Evolutionary conservation across 495 filamentous ascomycete species (phyloP).

Genomic region (Bombardia bombarda): DNA sequence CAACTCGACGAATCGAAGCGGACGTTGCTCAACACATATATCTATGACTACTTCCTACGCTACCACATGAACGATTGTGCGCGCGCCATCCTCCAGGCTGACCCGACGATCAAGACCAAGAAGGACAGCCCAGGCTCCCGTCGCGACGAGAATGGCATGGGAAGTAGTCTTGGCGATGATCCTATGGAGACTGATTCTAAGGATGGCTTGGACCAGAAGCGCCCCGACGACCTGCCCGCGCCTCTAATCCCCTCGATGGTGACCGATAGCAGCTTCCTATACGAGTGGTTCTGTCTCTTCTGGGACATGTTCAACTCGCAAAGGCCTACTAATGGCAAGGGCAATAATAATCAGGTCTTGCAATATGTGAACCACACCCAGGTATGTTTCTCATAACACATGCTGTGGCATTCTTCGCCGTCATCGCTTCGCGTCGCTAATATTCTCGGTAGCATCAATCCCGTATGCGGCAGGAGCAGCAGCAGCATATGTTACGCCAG

Average conservation of each 20-base stretch:
- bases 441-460: slow-evolving; percentile 47
- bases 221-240: slow-evolving; percentile 69
- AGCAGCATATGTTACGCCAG: slow-evolving; percentile 61
- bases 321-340: slow-evolving; percentile 56
- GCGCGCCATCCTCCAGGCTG: slow-evolving; percentile 58
- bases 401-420: too few relatives aligned
- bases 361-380: slow-evolving; percentile 75
- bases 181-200: slow-evolving; percentile 76
- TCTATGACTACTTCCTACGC: slow-evolving; percentile 92
- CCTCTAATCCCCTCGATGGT: slow-evolving; percentile 60
- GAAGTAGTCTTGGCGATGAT: slow-evolving; percentile 72
- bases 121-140: slow-evolving; percentile 51
- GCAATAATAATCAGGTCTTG: slow-evolving; percentile 42
- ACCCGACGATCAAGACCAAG: slow-evolving; percentile 46
- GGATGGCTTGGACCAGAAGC: slow-evolving; percentile 63
- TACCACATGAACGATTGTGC: slow-evolving; percentile 76
- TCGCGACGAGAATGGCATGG: slow-evolving; percentile 54
- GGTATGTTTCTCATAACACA: too few relatives aligned
- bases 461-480: slow-evolving; percentile 54
- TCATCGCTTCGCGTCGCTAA: slow-evolving; percentile 9
- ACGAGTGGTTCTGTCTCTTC: slow-evolving; percentile 94
- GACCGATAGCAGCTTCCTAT: slow-evolving; percentile 69
- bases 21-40: slow-evolving; percentile 76
- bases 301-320: slow-evolving; percentile 88
- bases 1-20: slow-evolving; percentile 30